These are phyloP conservation scores for Xylaria arbuscula DNA, from an alignment of 2,329 filamentous ascomycete species.

Conservation along the genomic window DNA sequence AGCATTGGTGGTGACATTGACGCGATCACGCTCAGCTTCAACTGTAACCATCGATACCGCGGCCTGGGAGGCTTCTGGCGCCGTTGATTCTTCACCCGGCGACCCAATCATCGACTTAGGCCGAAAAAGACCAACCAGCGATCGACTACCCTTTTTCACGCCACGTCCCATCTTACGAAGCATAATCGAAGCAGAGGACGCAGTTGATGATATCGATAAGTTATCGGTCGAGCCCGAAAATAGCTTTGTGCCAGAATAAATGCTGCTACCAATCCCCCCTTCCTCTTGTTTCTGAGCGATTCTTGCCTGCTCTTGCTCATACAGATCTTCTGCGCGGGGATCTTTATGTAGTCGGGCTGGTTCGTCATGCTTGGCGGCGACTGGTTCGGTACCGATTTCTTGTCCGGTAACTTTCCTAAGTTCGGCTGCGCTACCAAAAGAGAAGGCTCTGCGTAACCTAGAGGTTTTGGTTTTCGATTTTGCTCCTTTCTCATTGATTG, in stretches of 20 bases:
- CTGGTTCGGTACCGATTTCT: constrained; percentile 56
- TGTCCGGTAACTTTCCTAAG: constrained; percentile 79
- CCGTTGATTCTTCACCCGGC: constrained; percentile 74
- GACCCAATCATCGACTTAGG: constrained; percentile 91
- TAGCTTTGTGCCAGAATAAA: constrained; percentile 87
- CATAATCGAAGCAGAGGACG: constrained; percentile 91
- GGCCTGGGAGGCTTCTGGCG: constrained; percentile 77
- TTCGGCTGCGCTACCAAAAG: constrained; percentile 94
- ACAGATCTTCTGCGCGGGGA: constrained; percentile 69
- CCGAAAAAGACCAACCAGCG: constrained; percentile 91
- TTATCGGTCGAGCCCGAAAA: constrained; percentile 96
- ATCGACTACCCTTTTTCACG: constrained; percentile 94
- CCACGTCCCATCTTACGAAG: constrained; percentile 98
- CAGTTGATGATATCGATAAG: constrained; percentile 88
- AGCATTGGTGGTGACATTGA: constrained; percentile 79
- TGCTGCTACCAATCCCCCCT: constrained; percentile 88
- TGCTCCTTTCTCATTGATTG: constrained; percentile 84
- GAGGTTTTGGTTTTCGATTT: constrained; percentile 87
- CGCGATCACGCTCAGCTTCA: constrained; percentile 87
- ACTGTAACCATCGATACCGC: constrained; percentile 95
- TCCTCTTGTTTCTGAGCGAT: constrained; percentile 95
- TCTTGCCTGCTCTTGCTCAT: constrained; percentile 88
- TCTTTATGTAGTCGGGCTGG: constrained; percentile 73
- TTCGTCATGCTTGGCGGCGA: constrained; percentile 49
- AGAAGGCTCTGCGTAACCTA: constrained; percentile 88